Conservation (phyloP, 2,329 filamentous ascomycete species). For the Colletotrichum gigasporum region DNA sequence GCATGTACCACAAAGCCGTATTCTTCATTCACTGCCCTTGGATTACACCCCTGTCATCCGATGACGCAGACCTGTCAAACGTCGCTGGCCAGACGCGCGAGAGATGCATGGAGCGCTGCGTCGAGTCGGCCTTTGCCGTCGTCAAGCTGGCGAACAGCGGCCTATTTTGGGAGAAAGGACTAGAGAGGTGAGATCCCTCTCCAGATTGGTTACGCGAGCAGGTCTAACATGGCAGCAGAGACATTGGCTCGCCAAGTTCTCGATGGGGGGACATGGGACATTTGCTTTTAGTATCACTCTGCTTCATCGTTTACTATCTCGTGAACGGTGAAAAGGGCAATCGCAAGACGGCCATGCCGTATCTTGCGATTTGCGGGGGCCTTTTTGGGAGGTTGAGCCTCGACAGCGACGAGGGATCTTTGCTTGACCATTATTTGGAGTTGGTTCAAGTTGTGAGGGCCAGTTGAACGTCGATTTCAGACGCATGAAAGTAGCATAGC, state of each 20-base stretch:
- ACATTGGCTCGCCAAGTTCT: conserved; percentile 9
- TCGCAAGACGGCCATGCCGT: conserved; percentile 17
- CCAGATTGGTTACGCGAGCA: rapidly evolving
- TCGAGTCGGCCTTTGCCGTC: conserved; percentile 20
- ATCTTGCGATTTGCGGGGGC: conserved; percentile 18
- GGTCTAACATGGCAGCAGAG: neutral
- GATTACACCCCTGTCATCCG: neutral
- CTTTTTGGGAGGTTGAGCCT: conserved; percentile 14
- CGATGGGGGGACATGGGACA: conserved; percentile 23
- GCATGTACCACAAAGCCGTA: conserved; percentile 21
- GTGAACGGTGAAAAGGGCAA: conserved; percentile 7
- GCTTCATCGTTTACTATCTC: conserved; percentile 24
- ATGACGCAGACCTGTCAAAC: neutral
- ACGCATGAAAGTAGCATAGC: neutral
- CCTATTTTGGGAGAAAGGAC: conserved; percentile 15
- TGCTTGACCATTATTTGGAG: conserved; percentile 22
- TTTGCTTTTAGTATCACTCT: conserved; percentile 22
- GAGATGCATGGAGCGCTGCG: conserved; percentile 6
- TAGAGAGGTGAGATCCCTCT: neutral
- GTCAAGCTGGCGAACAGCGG: conserved; percentile 21
- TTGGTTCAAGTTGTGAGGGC: conserved; percentile 8
- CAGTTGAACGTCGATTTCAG: neutral
- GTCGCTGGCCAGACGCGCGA: conserved; percentile 6
- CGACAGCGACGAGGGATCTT: conserved; percentile 6
- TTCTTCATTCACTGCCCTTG: conserved; percentile 23